These are phyloP conservation scores for Anthoceros angustus DNA, from an alignment of 225 moss, liverwort and hornwort genomes.

Conservation along the genomic window DNA sequence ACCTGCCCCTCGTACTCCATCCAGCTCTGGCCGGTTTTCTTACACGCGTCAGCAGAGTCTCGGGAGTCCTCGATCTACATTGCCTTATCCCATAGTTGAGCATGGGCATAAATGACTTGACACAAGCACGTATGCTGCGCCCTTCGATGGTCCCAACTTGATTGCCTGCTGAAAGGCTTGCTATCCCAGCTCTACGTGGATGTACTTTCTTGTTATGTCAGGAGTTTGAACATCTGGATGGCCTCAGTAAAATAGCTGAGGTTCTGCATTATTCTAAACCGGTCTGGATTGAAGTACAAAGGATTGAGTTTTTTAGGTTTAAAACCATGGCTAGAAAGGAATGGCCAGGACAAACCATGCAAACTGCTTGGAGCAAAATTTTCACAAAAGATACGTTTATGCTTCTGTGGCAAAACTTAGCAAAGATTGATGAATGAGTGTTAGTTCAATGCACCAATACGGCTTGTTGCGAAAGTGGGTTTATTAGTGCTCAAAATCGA, in stretches of 20 bases:
- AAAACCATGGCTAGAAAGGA: no score
- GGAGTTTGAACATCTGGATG: constrained; percentile 80
- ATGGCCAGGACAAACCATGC: no score
- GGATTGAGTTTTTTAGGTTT: no score
- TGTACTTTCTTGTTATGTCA: constrained; percentile 15
- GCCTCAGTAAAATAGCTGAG: constrained; percentile 66
- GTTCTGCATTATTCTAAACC: no score
- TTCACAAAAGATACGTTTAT: no score
- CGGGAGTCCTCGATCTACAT: neutral
- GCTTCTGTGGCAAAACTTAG: no score
- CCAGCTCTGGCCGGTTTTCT: neutral
- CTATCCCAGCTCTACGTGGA: neutral
- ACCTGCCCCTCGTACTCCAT: neutral
- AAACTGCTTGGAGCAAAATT: no score
- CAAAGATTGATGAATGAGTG: no score
- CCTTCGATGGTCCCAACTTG: neutral
- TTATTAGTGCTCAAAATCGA: no score
- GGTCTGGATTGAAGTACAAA: no score
- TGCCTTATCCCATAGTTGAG: neutral
- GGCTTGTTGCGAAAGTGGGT: no score
- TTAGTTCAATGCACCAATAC: no score
- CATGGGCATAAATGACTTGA: neutral
- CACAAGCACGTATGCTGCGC: neutral
- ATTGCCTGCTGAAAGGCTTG: neutral
- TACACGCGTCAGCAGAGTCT: neutral